Evolutionary conservation across 352 stramenopile species (phyloP).

Genomic region (Elongisporangium undulatum): DNA sequence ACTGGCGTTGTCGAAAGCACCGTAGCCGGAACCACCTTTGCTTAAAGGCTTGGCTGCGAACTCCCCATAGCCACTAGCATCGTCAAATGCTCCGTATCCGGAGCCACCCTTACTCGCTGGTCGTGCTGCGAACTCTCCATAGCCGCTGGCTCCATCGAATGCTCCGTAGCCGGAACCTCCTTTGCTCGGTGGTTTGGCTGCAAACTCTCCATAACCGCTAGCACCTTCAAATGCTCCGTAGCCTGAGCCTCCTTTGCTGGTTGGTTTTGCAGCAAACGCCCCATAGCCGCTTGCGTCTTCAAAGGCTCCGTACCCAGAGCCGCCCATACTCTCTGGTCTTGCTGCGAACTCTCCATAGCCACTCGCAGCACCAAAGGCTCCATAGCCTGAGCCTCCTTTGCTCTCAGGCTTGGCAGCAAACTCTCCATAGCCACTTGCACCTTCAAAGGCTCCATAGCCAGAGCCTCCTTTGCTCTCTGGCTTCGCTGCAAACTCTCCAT

Average conservation of each 20-base stretch:
- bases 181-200: slow-evolving; percentile 2
- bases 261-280: slow-evolving; percentile 20
- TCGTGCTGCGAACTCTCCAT: slow-evolving; percentile 15
- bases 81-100: slow-evolving; percentile 28
- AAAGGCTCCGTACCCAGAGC: slow-evolving; percentile 26
- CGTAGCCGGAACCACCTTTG: slow-evolving; percentile 16
- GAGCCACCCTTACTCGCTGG: slow-evolving; percentile 7
- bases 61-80: slow-evolving; percentile 20
- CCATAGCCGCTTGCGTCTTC: slow-evolving; percentile 22
- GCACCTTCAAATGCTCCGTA: slow-evolving; percentile 28
- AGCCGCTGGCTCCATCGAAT: slow-evolving; percentile 11
- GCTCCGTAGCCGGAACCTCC: slow-evolving; percentile 10
- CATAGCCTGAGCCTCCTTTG: neutral
- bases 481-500: slow-evolving; percentile 18
- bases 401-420: slow-evolving; percentile 3
- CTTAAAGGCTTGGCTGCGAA: slow-evolving; percentile 6
- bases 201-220: slow-evolving; percentile 20
- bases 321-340: neutral
- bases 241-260: slow-evolving; percentile 8
- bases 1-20: slow-evolving; percentile 18
- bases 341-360: slow-evolving; percentile 13
- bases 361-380: slow-evolving; percentile 10
- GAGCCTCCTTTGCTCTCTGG: slow-evolving; percentile 5
- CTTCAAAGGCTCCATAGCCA: slow-evolving; percentile 21
- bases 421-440: slow-evolving; percentile 12